Evolutionary conservation across 106 monocot species (phyloP), one percentile per base, ranked within the genome.

Genomic region (Acorus calamus): DNA sequence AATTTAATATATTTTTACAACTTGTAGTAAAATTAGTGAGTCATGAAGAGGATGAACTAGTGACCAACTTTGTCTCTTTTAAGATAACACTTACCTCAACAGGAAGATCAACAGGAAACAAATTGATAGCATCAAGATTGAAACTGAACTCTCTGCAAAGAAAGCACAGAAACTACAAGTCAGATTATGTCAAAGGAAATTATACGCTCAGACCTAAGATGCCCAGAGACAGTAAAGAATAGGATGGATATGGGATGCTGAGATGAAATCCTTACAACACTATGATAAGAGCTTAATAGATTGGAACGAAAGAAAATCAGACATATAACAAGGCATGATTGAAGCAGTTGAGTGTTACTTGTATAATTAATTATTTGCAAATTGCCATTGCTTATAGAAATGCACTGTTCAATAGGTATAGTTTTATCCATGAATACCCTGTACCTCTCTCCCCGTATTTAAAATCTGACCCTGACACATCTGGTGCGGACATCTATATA

Each of bases 61-160:
- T 46, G 10, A 13, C 56, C 6, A 11, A 5, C 13, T 57, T 63
- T 7, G 7, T 50, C 43, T 4, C 28, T 28, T 28, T 1, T 28
- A 28, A 8, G 51, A 64, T 8, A n/a, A 50, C 56, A 78, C 81
- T 78, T 64, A 86, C 86, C 66, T 74, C 64, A 66, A 69, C 69
- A 66, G 72, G 77, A 44, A 67, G 53, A 61, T 86, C 81, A 14
- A 83, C 59, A 11, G 76, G 81, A 61, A 91, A 86, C 70, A 91
- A 79, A 65, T 76, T 81, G 52, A 86, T 91, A 9, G 83, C 79
- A 56, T 72, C 76, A 42, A 68, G 68, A 66, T 67, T 78, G 78
- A 86, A 91, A 10, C 71, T 70, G 55, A 86, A 86, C 42, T 86
- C 83, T 80, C 60, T 68, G n/a, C 46, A 73, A 3, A 70, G 47